Base-by-base conservation (phyloP, 2,329 filamentous ascomycete genomes). In the Immersiporthe knoxdaviesiana region DNA sequence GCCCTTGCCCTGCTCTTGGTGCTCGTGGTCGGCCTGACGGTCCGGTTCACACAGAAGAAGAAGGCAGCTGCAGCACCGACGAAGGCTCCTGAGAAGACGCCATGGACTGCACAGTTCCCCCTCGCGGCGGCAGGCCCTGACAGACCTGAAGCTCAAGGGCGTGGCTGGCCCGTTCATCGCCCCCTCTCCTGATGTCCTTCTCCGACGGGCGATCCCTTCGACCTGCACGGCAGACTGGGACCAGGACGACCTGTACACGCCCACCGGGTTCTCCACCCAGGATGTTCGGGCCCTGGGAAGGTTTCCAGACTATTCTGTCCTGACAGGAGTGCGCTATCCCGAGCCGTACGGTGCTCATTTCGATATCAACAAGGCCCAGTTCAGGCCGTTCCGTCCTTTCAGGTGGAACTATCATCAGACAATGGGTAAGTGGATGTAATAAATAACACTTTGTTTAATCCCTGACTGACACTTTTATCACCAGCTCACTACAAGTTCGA, bases 391-490 rank as follows among this genome's bases (percentile, higher is more conserved):
- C 76, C 85, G 93, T 54, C 93, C 93, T 0, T 91, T 97, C 58
- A 80, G 93, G 74, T 97, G 93, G 93, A 82, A 85, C 0, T 97
- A 97, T 76, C 92, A 96, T 76, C 93, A 97, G 76, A 97, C 93
- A 0, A 97, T 97, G 93, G 92, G 92, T 95, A 86, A 74, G 90
- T 35, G 4, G 35, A 35, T 8, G 4, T 35, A 8, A 35, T 35
- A 35, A 4, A n/a, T n/a, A n/a, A 10, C 2, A 39, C 62, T 27
- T 37, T 32, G 24, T 18, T n/a, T 6, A 35, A 12, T 10, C 37
- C 6, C 3, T 37, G 39, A 12, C 6, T 59, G 35, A 63, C 60
- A 24, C 16, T 18, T 47, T 52, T 27, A 1, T 58, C 18, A 96
- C 70, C n/a, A 96, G 92, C 92, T 1, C 82, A 95, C 11, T 90